Percentiles rank a stretch among this genome's conserved stretches.
Conservation (phyloP, 2,329 filamentous ascomycete species). For the Aspergillus felis region DNA sequence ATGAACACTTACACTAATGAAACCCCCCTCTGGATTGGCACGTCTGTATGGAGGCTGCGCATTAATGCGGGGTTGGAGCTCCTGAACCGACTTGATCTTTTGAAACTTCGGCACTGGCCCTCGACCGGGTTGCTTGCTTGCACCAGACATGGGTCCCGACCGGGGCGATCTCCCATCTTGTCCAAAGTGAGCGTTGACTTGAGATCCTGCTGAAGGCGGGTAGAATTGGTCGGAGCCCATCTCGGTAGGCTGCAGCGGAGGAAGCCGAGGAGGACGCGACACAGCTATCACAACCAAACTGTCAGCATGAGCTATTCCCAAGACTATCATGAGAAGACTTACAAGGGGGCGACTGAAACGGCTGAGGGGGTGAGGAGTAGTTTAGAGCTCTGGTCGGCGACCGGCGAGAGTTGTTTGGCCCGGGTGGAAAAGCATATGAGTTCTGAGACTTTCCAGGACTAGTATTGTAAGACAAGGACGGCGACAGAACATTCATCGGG, state of each 20-base stretch:
- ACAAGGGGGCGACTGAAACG: constrained; percentile 58
- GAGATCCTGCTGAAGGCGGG: constrained; percentile 63
- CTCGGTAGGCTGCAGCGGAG: constrained; percentile 68
- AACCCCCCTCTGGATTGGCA: constrained; percentile 93
- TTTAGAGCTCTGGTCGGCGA: constrained; percentile 69
- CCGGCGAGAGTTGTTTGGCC: constrained; percentile 57
- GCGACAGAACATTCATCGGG: constrained; percentile 86
- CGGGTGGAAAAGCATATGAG: constrained; percentile 52
- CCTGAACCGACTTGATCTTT: constrained; percentile 67
- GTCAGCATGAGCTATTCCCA: constrained; percentile 8
- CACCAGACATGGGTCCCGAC: constrained; percentile 44
- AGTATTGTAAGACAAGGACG: constrained; percentile 71
- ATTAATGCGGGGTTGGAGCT: constrained; percentile 80
- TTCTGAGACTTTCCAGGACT: constrained; percentile 55
- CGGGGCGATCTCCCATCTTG: constrained; percentile 50
- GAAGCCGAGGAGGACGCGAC: constrained; percentile 61
- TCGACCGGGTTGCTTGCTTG: constrained; percentile 47
- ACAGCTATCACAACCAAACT: constrained; percentile 37
- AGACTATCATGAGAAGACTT: constrained; percentile 25
- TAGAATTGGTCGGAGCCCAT: constrained; percentile 67
- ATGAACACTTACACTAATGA: constrained; percentile 74
- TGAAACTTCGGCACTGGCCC: constrained; percentile 83
- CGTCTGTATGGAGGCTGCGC: constrained; percentile 84
- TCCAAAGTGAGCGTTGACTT: constrained; percentile 65
- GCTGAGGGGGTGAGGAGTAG: constrained; percentile 55